Conservation (phyloP, 306 rosid species). For the Cucurbita moschata region DNA sequence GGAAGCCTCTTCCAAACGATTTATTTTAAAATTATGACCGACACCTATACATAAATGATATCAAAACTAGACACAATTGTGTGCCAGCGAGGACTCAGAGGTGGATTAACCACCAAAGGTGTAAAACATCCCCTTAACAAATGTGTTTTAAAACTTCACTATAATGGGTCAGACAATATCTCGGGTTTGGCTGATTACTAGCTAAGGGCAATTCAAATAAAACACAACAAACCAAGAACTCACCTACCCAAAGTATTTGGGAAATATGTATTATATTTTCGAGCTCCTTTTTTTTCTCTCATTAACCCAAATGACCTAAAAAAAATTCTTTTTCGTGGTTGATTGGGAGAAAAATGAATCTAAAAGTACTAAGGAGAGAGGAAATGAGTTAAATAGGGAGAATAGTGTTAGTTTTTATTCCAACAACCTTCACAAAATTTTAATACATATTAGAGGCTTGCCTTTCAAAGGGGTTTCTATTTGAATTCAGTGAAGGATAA, state of each 20-base stretch:
- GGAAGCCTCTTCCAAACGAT: too few relatives aligned
- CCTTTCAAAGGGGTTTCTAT: conserved; percentile 33
- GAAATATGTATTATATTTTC: neutral
- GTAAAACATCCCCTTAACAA: too few relatives aligned
- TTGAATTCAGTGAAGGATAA: conserved; percentile 43
- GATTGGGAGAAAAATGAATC: neutral
- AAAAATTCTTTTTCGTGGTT: neutral
- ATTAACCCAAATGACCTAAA: neutral
- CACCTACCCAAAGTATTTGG: neutral
- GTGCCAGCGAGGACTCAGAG: fast-evolving
- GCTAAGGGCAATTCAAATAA: neutral
- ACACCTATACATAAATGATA: too few relatives aligned
- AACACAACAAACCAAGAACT: neutral
- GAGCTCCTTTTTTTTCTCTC: neutral
- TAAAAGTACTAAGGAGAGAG: neutral
- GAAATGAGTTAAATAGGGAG: neutral
- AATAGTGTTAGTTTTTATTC: neutral
- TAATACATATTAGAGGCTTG: conserved; percentile 29
- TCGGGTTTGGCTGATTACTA: too few relatives aligned
- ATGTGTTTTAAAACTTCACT: too few relatives aligned
- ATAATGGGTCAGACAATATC: too few relatives aligned
- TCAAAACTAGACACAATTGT: too few relatives aligned
- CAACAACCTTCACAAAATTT: conserved; percentile 7
- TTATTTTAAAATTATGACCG: too few relatives aligned
- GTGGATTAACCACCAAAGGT: too few relatives aligned